These are phyloP conservation scores for Lactuca sativa DNA, from an alignment of 129 eudicot species.

Conservation along the genomic window DNA sequence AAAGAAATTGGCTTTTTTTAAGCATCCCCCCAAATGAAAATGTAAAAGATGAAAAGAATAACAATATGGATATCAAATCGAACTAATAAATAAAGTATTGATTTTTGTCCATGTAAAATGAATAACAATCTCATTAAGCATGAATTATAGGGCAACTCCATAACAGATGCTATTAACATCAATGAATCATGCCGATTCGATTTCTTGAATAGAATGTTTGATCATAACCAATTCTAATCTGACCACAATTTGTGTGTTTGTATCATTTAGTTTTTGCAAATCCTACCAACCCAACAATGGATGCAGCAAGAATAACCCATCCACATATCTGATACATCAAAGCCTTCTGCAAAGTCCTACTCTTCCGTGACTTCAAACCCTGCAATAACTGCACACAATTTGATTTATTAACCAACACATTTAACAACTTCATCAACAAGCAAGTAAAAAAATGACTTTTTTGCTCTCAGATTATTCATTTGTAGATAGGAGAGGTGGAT, in stretches of 20 bases:
- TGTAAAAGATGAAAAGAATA: no score
- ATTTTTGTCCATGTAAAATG: no score
- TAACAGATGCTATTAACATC: neutral
- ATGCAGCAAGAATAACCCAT: slow-evolving; percentile 87
- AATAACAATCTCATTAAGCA: no score
- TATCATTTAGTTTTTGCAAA: slow-evolving; percentile 58
- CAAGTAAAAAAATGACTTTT: neutral
- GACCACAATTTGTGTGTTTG: slow-evolving; percentile 7
- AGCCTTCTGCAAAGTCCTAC: slow-evolving; percentile 40
- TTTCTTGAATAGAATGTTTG: neutral
- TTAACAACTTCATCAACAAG: no score
- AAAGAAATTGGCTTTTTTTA: no score
- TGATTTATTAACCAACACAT: no score
- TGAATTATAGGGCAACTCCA: no score
- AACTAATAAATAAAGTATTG: no score
- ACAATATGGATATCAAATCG: no score
- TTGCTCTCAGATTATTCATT: neutral
- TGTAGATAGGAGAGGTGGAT: neutral
- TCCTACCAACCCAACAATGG: slow-evolving; percentile 82
- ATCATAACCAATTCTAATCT: neutral
- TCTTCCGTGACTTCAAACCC: slow-evolving; percentile 60
- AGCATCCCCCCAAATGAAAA: no score
- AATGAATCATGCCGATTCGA: neutral
- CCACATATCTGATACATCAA: slow-evolving; percentile 57
- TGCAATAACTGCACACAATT: slow-evolving; percentile 23